Base-by-base conservation (phyloP, 2,329 filamentous ascomycete species). In the Aspergillus glaucus region DNA sequence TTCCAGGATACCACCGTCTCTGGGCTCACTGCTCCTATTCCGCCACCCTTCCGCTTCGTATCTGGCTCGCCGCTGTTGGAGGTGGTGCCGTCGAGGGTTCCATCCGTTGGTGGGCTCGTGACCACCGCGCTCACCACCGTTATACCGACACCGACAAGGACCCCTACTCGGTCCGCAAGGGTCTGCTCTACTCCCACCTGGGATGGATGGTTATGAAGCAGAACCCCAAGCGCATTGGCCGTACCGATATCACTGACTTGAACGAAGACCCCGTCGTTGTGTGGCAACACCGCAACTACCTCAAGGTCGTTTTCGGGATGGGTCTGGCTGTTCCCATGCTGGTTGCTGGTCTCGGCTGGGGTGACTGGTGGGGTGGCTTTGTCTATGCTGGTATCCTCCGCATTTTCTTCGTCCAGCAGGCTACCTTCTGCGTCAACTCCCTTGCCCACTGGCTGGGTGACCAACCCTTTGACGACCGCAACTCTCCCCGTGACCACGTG, bases 141-240 rank as follows among this genome's bases (percentile, higher is more conserved):
- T 94, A 93, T 70, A 94, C 89, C 75, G 89, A 94, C 67, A 94
- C 88, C 63, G 87, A 91, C 34, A 93, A 93, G 77, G 88, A 94
- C 60, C 89, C 88, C 44, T 94, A 94, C 77, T 91, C 87, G 21
- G 88, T 94, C 60, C 85, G 87, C 74, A 94, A 94, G 78, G 88
- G 88, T 59, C 79, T 93, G 44, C 73, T 89, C 58, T 92, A 91
- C 79, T 89, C 81, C 46, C 86, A 89, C 74, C 76, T 94, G 49
- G 88, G 88, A 62, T 94, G 88, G 88, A 93, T 94, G 87, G 73
- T 94, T 63, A 84, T 94, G 79, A 92, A 92, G 79, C 88, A 94
- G 75, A 92, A 94, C 76, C 87, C 88, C 56, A 92, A 92, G 79
- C 80, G 86, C 54, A 88, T 89, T 62, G 89, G 89, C 63, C 87